Evolutionary conservation across 805 yeast species (phyloP).

Genomic region (Geotrichum ghanense): DNA sequence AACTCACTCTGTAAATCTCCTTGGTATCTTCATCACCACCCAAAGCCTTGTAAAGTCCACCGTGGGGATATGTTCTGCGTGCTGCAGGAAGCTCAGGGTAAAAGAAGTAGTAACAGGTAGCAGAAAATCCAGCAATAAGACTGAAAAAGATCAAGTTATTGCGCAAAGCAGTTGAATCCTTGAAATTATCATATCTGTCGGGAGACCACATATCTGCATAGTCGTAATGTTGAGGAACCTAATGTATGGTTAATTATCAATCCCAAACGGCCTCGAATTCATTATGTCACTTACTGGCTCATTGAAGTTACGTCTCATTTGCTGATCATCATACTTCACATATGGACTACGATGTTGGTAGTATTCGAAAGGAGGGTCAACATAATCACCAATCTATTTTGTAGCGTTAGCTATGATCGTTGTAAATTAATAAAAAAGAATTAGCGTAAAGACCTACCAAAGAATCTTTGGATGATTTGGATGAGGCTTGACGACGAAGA

Average conservation of each 20-base stretch:
- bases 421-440: too few relatives aligned
- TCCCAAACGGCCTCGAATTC: neutral
- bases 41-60: slow-evolving; percentile 62
- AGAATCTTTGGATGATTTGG: neutral
- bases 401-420: too few relatives aligned
- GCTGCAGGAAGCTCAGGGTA: slow-evolving; percentile 62
- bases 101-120: slow-evolving; percentile 37
- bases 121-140: slow-evolving; percentile 31
- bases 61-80: slow-evolving; percentile 65
- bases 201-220: slow-evolving; percentile 80
- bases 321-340: slow-evolving; percentile 65
- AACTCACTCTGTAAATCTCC: slow-evolving; percentile 16
- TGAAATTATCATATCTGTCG: slow-evolving; percentile 51
- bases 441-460: neutral
- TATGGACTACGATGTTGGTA: slow-evolving; percentile 64
- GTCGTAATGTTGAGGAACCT: slow-evolving; percentile 57
- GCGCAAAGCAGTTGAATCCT: slow-evolving; percentile 48
- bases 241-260: neutral
- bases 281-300: slow-evolving; percentile 47
- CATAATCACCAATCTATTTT: slow-evolving; percentile 37
- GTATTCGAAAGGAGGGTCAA: slow-evolving; percentile 44
- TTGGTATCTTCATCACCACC: slow-evolving; percentile 40
- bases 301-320: slow-evolving; percentile 64
- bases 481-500: neutral
- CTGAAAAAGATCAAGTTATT: slow-evolving; percentile 48